Conservation (phyloP, 495 filamentous ascomycete species). For the Aspergillus wentii region DNA sequence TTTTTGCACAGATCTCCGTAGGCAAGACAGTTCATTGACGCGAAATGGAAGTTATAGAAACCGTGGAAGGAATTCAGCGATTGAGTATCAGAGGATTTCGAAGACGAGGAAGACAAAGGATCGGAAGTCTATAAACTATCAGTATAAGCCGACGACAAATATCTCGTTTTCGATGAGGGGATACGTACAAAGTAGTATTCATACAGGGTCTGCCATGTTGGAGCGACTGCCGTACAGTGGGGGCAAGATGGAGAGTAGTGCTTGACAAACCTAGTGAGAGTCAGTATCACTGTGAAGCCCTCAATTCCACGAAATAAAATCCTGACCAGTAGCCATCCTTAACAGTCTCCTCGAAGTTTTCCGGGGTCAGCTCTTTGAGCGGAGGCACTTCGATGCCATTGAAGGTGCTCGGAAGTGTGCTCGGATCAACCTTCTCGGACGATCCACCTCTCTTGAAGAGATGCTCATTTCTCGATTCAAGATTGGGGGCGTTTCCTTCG, state of each 20-base stretch:
- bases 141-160: conserved; percentile 7
- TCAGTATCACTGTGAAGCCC: too few relatives aligned
- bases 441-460: conserved; percentile 23
- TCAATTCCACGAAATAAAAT: too few relatives aligned
- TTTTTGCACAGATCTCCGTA: conserved; percentile 68
- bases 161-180: background rate
- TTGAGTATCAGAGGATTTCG: conserved; percentile 37
- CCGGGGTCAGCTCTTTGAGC: conserved; percentile 56
- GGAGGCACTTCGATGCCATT: conserved; percentile 77
- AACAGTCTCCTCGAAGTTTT: conserved; percentile 50
- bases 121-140: conserved; percentile 61
- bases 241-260: conserved; percentile 71
- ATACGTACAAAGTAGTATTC: conserved; percentile 77
- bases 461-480: conserved; percentile 12
- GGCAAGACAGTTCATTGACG: conserved; percentile 74
- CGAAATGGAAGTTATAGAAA: conserved; percentile 91
- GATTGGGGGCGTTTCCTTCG: conserved; percentile 12
- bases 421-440: conserved; percentile 10
- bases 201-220: conserved; percentile 87
- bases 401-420: conserved; percentile 54
- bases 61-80: conserved; percentile 59
- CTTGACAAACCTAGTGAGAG: conserved; percentile 59
- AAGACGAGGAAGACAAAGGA: conserved; percentile 45
- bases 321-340: conserved; percentile 61
- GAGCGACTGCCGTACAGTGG: conserved; percentile 77